Evolutionary conservation across 2,329 filamentous ascomycete genomes (phyloP), one percentile per base, ranked within the genome.

Genomic region (Hypoxylon sp.): DNA sequence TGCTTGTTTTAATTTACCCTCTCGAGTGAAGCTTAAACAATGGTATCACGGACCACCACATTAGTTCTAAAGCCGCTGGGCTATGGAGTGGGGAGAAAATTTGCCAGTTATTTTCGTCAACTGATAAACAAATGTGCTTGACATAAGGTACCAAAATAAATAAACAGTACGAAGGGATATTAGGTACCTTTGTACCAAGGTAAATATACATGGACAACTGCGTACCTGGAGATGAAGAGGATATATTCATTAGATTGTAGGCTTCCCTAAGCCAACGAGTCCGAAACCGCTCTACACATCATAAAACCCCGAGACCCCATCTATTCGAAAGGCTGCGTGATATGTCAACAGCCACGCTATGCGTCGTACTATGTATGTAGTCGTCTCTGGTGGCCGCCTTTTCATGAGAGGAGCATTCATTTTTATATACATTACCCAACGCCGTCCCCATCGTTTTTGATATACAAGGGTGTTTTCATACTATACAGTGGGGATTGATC

Each of bases 351-450:
- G 51, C 59, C 57, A 63, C 63, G 60, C 45, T 45, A 63, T 65
- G 50, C 38, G 2, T 46, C 60, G 64, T 64, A 64, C 50, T 57
- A 72, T 63, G 57, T 46, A 62, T 50, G 34, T 38, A 45, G 41
- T 65, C 56, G 45, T 71, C 51, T 66, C 69, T 67, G 61, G 69
- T 73, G 60, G 67, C 68, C 69, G 57, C 56, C 63, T 69, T 73
- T 74, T 75, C 73, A 60, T 75, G 75, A 76, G 74, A 73, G 74
- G 74, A 76, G 75, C 72, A 73, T 43, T 43, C 38, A 43, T 74
- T 71, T 71, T 73, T 75, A 71, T 75, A 73, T 72, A 74, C 73
- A 73, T 72, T 69, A 65, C 73, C 72, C 55, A 75, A 75, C 74
- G 73, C 74, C 73, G 32, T 53, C 41, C 62, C 68, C 67, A 58